phyloP scores from a whole-genome alignment of 129 eudicot genomes.

The Gnaphalium uliginosum region DNA sequence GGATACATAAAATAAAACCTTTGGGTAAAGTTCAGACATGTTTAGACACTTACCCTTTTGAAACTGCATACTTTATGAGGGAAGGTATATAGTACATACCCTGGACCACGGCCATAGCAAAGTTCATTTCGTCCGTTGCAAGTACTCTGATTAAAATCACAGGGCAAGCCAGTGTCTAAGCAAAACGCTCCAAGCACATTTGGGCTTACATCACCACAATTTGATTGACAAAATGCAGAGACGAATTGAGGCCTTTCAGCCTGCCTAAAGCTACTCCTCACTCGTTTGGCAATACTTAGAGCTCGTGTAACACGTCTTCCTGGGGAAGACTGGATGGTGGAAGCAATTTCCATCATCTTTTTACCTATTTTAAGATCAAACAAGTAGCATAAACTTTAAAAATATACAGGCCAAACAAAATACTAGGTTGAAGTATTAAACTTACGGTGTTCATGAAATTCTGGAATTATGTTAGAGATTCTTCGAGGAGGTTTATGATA shows the following conservation, averaged over 20 bases:
- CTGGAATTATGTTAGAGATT: slow-evolving; percentile 71
- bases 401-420: neutral
- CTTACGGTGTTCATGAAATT: slow-evolving; percentile 57
- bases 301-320: slow-evolving; percentile 34
- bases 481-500: slow-evolving; percentile 54
- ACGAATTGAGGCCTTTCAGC: slow-evolving; percentile 49
- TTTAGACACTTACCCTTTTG: neutral
- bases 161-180: slow-evolving; percentile 54
- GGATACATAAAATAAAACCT: neutral
- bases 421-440: slow-evolving; percentile 5
- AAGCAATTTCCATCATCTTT: slow-evolving; percentile 48
- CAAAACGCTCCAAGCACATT: slow-evolving; percentile 70
- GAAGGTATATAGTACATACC: slow-evolving; percentile 30
- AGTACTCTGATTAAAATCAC: slow-evolving; percentile 63
- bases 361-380: slow-evolving; percentile 37
- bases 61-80: slow-evolving; percentile 1
- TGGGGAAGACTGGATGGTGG: slow-evolving; percentile 33
- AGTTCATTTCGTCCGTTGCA: slow-evolving; percentile 52
- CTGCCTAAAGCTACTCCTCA: slow-evolving; percentile 39
- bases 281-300: slow-evolving; percentile 34
- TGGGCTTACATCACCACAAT: slow-evolving; percentile 65
- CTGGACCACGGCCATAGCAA: slow-evolving; percentile 66
- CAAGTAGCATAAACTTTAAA: neutral
- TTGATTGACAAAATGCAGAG: slow-evolving; percentile 64
- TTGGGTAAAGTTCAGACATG: neutral